Base-by-base conservation (phyloP, 306 rosid genomes). In the Dicorynia guianensis region DNA sequence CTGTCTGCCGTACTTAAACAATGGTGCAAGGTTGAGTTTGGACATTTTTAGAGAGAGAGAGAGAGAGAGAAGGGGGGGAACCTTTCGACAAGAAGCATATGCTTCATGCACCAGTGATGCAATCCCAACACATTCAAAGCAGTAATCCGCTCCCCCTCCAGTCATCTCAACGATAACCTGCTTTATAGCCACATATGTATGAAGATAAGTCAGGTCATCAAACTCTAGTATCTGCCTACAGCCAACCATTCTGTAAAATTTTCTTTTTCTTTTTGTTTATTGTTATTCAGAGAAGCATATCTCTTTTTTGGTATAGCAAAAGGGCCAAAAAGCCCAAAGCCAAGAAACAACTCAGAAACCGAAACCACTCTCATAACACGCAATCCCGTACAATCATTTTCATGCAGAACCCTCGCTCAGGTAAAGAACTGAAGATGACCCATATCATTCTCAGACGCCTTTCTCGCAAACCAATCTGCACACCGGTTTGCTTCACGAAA, bases 91-190 rank as follows among this genome's bases (percentile, higher is more conserved):
- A 67, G 93, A 81, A 76, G 89, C 91, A 75, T 81, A 92, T 25
- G 98, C 98, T 70, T 94, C 96, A 4, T 86, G 82, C 59, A 94
- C 89, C 84, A 92, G 81, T 33, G 92, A 85, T 61, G 93, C 81
- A 74, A 63, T 64, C 57, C 98, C 97, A 68, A 90, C 96, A 67
- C 93, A 92, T 83, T 94, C 97, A 38, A 88, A 92, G 80, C 98
- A 94, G 80, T 81, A 88, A 84, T 92, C 97, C 30, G 95, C 93
- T 34, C 95, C 98, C 5, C 87, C 96, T 13, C 53, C 87, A 61
- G 93, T 92, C 78, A 88, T 87, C 65, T 90, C 91, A 18, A 8
- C 76, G 63, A 92, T 83, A 55, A 80, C 60, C 97, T 90, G 86
- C 25, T 55, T 61, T 17, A 74, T 64, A 67, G 42, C 10, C 42